Evolutionary conservation across 768 basidiomycete species (phyloP).

Genomic region (Tricholoma hemisulphureum): DNA sequence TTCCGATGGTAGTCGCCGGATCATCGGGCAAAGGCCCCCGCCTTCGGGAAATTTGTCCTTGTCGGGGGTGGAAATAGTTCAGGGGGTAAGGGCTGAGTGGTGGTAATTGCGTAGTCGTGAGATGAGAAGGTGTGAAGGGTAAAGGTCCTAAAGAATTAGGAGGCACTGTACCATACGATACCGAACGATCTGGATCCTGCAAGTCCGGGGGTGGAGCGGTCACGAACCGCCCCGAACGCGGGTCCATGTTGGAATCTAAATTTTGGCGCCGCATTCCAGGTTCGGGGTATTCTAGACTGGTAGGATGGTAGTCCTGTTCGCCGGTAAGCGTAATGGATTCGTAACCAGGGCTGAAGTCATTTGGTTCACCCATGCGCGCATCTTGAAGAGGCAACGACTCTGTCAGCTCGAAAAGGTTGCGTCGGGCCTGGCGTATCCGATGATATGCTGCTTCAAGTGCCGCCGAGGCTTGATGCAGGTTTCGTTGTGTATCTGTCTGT

Average conservation of each 20-base stretch:
- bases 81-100: background rate
- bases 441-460: conserved; percentile 54
- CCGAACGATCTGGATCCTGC: background rate
- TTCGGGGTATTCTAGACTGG: conserved; percentile 6
- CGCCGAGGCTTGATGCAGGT: conserved; percentile 49
- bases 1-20: conserved; percentile 36
- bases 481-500: conserved; percentile 32
- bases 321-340: conserved; percentile 36
- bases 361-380: conserved; percentile 6
- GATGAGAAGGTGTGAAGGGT: background rate
- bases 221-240: conserved; percentile 1
- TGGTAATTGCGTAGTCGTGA: background rate
- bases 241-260: background rate
- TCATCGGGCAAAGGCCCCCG: conserved; percentile 30
- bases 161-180: background rate
- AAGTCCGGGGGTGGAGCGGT: background rate
- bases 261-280: background rate
- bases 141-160: background rate
- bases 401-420: conserved; percentile 45
- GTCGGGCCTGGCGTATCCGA: conserved; percentile 54
- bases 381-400: conserved; percentile 30
- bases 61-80: conserved; percentile 17
- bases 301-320: conserved; percentile 4
- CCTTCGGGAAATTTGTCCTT: conserved; percentile 23
- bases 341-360: conserved; percentile 40